Evolutionary conservation across 2,329 filamentous ascomycete genomes (phyloP).

Genomic region (Fusarium pininemorale): DNA sequence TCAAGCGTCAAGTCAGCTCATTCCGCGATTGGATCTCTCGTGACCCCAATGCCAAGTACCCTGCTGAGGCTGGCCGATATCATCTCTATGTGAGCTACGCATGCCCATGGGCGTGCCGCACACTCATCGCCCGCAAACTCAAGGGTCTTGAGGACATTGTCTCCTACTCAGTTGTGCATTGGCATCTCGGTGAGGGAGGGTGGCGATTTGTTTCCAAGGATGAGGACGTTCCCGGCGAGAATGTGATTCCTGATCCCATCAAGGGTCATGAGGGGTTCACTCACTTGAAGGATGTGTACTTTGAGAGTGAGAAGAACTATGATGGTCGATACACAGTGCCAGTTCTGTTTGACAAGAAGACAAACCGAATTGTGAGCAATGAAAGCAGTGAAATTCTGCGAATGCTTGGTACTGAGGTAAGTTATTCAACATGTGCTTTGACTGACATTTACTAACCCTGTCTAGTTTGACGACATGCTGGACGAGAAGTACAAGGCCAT

Average conservation of each 20-base stretch:
- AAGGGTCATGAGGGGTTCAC: slow-evolving; percentile 75
- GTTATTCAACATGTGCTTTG: not conserved
- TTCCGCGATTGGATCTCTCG: slow-evolving; percentile 85
- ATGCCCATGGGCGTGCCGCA: slow-evolving; percentile 92
- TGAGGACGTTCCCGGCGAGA: slow-evolving; percentile 65
- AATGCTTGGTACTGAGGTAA: slow-evolving; percentile 82
- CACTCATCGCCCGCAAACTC: slow-evolving; percentile 85
- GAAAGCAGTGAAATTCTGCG: slow-evolving; percentile 93
- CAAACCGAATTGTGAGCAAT: slow-evolving; percentile 84
- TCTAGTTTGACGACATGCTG: slow-evolving; percentile 76
- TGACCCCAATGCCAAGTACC: slow-evolving; percentile 76
- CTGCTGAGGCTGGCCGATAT: slow-evolving; percentile 88
- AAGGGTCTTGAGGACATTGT: slow-evolving; percentile 93
- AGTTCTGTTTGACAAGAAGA: slow-evolving; percentile 82
- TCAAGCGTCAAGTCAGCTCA: slow-evolving; percentile 85
- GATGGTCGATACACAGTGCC: slow-evolving; percentile 87
- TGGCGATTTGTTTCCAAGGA: slow-evolving; percentile 82
- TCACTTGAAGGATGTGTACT: slow-evolving; percentile 82
- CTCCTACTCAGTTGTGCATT: slow-evolving; percentile 84
- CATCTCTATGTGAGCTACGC: slow-evolving; percentile 96
- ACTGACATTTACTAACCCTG: not conserved
- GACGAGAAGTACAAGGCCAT: slow-evolving; percentile 67
- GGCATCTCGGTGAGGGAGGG: slow-evolving; percentile 78
- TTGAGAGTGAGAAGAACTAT: slow-evolving; percentile 76
- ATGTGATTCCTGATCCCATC: slow-evolving; percentile 73